Conservation (phyloP, 2,329 filamentous ascomycete species). For the Rhinocladiella mackenziei region DNA sequence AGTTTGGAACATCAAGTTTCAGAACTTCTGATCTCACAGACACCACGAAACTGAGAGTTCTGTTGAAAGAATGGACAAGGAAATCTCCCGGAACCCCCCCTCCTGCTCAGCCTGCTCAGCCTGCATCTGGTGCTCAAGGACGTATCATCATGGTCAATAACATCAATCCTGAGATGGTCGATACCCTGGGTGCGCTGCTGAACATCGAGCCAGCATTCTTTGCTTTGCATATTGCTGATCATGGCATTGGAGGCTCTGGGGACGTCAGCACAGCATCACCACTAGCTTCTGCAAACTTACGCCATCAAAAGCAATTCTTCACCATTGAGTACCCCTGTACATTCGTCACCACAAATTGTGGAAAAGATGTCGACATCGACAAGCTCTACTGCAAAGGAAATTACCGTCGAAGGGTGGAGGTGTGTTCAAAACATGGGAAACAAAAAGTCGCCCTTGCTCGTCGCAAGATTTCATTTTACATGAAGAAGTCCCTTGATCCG, state of each 20-base stretch:
- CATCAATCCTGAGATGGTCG: constrained; percentile 23
- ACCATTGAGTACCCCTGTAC: constrained; percentile 25
- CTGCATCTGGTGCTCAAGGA: constrained; percentile 16
- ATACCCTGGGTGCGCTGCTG: constrained; percentile 24
- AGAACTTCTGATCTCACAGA: constrained; percentile 26
- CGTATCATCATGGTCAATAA: constrained; percentile 28
- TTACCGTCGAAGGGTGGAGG: constrained; percentile 25
- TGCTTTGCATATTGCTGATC: constrained; percentile 22
- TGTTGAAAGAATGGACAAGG: constrained; percentile 26
- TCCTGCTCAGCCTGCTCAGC: too few species aligned
- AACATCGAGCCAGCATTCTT: constrained; percentile 27
- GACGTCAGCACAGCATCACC: constrained; percentile 20
- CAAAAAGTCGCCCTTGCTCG: constrained; percentile 25
- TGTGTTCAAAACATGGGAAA: constrained; percentile 21
- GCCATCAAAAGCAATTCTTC: constrained; percentile 23
- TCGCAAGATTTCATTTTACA: constrained; percentile 27
- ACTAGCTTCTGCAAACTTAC: constrained; percentile 21
- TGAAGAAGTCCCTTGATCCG: constrained; percentile 23
- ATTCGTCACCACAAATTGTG: constrained; percentile 20
- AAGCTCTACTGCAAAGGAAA: constrained; percentile 27
- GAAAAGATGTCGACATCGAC: constrained; percentile 26
- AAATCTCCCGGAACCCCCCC: constrained; percentile 14
- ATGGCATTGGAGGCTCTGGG: constrained; percentile 11
- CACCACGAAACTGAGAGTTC: constrained; percentile 20
- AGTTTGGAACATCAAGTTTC: constrained; percentile 21